Percentiles rank a stretch among this genome's conserved stretches.
Conservation (phyloP, 495 filamentous ascomycete species). For the Parachaetomium inaequale region DNA sequence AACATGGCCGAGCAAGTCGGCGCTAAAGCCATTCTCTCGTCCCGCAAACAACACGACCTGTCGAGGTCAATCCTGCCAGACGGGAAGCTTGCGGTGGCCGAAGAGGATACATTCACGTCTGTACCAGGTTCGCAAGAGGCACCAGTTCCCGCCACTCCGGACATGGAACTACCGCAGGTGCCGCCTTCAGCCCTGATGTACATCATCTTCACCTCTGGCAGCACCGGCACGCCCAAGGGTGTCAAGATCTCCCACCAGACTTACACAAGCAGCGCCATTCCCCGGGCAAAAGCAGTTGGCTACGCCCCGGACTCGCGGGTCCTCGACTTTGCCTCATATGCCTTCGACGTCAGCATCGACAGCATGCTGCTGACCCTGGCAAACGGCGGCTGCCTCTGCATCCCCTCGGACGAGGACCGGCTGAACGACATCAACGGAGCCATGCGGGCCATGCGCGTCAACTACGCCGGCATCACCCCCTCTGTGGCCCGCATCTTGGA, state of each 20-base stretch:
- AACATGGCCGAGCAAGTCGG: constrained; percentile 31
- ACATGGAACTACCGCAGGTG: constrained; percentile 13
- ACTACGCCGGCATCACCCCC: constrained; percentile 26
- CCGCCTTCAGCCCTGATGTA: constrained; percentile 34
- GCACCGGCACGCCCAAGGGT: constrained; percentile 53
- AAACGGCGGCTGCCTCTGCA: constrained; percentile 36
- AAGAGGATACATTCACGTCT: not conserved
- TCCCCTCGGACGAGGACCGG: constrained; percentile 33
- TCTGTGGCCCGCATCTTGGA: constrained; percentile 25
- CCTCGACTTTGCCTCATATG: constrained; percentile 59
- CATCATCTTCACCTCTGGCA: constrained; percentile 58
- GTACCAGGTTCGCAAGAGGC: not conserved
- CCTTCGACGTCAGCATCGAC: constrained; percentile 55
- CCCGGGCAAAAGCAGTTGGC: constrained; percentile 16
- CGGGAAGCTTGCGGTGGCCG: not conserved
- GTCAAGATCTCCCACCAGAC: constrained; percentile 44
- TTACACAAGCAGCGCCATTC: constrained; percentile 34
- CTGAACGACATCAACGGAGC: constrained; percentile 31
- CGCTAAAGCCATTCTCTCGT: constrained; percentile 29
- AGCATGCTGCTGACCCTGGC: constrained; percentile 56
- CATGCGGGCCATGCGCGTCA: constrained; percentile 30
- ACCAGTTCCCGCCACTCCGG: not conserved
- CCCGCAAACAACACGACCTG: constrained; percentile 12
- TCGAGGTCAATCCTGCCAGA: constrained; percentile 18
- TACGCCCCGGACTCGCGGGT: constrained; percentile 33